Percentiles rank a stretch among this genome's conserved stretches.
These are phyloP conservation scores for Trichoderma sp. DNA, from an alignment of 2,329 filamentous ascomycete genomes.

Conservation along the genomic window DNA sequence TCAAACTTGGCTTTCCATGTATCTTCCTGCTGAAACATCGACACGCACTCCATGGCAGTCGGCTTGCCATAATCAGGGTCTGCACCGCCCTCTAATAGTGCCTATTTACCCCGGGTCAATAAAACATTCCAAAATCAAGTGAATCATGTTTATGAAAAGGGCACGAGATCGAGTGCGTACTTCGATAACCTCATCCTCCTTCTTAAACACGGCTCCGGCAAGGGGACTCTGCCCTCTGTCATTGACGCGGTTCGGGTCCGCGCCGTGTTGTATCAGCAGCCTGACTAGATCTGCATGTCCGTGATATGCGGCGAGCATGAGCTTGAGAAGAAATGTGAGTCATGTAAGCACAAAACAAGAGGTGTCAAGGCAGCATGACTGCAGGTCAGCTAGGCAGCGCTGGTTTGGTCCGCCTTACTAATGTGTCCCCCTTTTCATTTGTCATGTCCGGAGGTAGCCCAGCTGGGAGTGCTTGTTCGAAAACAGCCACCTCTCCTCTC, in stretches of 20 bases:
- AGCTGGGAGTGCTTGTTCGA: conserved; percentile 61
- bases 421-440: conserved; percentile 69
- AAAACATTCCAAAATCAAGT: background rate
- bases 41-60: conserved; percentile 47
- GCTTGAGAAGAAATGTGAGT: conserved; percentile 33
- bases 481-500: conserved; percentile 52
- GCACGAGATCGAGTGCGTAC: conserved; percentile 30
- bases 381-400: background rate
- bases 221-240: conserved; percentile 66
- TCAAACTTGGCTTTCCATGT: conserved; percentile 50
- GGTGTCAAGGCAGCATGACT: background rate
- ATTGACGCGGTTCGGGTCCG: conserved; percentile 66
- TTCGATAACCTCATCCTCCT: conserved; percentile 61
- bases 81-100: conserved; percentile 49
- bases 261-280: conserved; percentile 59
- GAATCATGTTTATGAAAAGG: background rate
- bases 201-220: conserved; percentile 71
- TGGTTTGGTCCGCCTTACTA: conserved; percentile 42
- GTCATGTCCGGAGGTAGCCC: conserved; percentile 68
- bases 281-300: conserved; percentile 60
- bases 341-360: background rate
- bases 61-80: conserved; percentile 53
- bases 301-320: conserved; percentile 72
- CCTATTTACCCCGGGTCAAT: conserved; percentile 29
- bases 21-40: conserved; percentile 52